phyloP scores from a whole-genome alignment of 2,329 filamentous ascomycete genomes.

The Stachybotrys echinatus region DNA sequence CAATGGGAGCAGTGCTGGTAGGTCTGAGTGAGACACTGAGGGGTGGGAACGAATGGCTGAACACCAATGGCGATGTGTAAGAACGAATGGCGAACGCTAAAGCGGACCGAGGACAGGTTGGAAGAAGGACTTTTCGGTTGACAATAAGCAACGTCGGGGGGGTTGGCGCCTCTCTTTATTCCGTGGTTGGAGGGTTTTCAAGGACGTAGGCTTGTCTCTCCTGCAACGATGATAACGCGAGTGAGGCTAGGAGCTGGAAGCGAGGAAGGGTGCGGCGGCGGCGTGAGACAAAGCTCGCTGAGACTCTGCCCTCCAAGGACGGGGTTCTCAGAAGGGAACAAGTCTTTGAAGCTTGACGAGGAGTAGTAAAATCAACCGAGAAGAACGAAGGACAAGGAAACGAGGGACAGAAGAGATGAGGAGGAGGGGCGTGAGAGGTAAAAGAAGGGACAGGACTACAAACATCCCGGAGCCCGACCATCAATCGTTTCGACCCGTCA shows the following conservation, averaged over 20 bases:
- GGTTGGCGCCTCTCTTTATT: conserved; percentile 7
- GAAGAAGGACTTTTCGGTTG: neutral
- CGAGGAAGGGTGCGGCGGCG: conserved; percentile 17
- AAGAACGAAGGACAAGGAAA: conserved; percentile 14
- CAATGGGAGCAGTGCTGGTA: neutral
- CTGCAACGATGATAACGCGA: conserved; percentile 13
- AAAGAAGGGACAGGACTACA: conserved; percentile 26
- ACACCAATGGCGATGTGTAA: neutral
- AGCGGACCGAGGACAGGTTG: neutral
- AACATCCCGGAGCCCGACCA: neutral
- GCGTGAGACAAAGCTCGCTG: conserved; percentile 26
- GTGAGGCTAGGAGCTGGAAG: conserved; percentile 11
- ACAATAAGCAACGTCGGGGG: neutral
- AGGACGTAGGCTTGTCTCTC: neutral
- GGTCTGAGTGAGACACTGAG: neutral
- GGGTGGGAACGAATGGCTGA: neutral
- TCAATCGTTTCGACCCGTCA: conserved; percentile 20
- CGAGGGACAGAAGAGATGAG: conserved; percentile 17
- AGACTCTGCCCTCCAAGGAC: conserved; percentile 25
- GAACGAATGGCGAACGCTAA: neutral
- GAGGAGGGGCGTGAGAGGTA: conserved; percentile 30
- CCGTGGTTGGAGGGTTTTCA: neutral
- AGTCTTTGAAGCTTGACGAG: conserved; percentile 8
- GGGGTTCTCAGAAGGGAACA: conserved; percentile 26
- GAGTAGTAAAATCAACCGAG: conserved; percentile 15